Conservation (phyloP, 164 flowering plant genomes). For the Nymphaea colorata region DNA sequence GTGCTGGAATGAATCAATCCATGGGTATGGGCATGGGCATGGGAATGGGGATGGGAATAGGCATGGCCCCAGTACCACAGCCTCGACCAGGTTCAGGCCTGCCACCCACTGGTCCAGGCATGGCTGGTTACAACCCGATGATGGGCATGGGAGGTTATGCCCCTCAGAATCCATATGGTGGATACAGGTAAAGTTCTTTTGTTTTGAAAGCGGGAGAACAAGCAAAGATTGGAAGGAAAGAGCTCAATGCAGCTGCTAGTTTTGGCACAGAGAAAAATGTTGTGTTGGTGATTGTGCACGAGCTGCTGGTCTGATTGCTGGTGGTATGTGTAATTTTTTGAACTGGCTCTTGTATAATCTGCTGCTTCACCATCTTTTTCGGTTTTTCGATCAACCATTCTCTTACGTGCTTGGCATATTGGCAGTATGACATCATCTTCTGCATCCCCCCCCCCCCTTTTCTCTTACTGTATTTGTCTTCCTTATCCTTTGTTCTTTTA, state of each 20-base stretch:
- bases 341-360: too few relatives aligned
- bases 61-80: slow-evolving; percentile 7
- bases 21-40: slow-evolving; percentile 33
- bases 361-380: too few relatives aligned
- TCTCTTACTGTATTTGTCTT: too few relatives aligned
- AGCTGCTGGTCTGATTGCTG: too few relatives aligned
- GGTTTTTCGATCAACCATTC: too few relatives aligned
- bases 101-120: slow-evolving; percentile 48
- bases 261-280: too few relatives aligned
- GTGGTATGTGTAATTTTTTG: too few relatives aligned
- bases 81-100: slow-evolving; percentile 7
- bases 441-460: too few relatives aligned
- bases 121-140: slow-evolving; percentile 51
- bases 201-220: neutral
- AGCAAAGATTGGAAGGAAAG: neutral
- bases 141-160: slow-evolving; percentile 61
- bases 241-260: neutral
- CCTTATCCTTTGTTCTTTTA: too few relatives aligned
- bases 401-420: too few relatives aligned
- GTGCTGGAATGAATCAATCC: slow-evolving; percentile 10
- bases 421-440: too few relatives aligned
- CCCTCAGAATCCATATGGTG: slow-evolving; percentile 70
- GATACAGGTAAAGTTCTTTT: slow-evolving; percentile 39
- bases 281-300: too few relatives aligned
- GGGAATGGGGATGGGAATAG: slow-evolving; percentile 31